Percentiles rank a stretch among this genome's conserved stretches.
Conservation (phyloP, 257 asterid genomes). For the Solanum commersonii region DNA sequence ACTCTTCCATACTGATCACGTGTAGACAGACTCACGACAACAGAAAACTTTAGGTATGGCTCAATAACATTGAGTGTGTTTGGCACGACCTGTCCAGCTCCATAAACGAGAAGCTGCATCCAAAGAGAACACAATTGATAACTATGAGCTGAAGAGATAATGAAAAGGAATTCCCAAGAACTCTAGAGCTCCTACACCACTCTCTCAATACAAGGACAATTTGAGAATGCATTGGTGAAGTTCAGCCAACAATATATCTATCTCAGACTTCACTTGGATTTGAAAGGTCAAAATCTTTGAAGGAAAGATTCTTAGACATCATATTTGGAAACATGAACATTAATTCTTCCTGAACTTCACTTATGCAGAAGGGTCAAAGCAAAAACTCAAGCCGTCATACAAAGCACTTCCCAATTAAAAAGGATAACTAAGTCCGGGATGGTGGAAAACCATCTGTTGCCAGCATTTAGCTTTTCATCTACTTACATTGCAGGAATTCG, state of each 20-base stretch:
- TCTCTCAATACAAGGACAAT: neutral
- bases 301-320: neutral
- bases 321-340: neutral
- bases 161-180: neutral
- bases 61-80: slow-evolving; percentile 38
- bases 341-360: neutral
- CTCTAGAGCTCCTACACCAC: neutral
- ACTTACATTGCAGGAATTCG: slow-evolving; percentile 87
- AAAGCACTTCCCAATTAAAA: neutral
- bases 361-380: neutral
- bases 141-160: neutral
- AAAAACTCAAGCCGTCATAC: neutral
- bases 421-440: neutral
- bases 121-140: neutral
- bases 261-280: neutral
- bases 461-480: slow-evolving; percentile 17
- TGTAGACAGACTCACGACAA: slow-evolving; percentile 46
- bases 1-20: slow-evolving; percentile 54
- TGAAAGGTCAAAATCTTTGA: neutral
- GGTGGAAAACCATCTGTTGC: neutral
- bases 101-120: slow-evolving; percentile 90
- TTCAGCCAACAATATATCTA: neutral
- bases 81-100: slow-evolving; percentile 69
- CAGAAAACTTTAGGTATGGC: slow-evolving; percentile 53
- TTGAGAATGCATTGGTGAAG: neutral